These are phyloP conservation scores for Rubia yunnanensis DNA, from an alignment of 257 asterid species.

Conservation along the genomic window DNA sequence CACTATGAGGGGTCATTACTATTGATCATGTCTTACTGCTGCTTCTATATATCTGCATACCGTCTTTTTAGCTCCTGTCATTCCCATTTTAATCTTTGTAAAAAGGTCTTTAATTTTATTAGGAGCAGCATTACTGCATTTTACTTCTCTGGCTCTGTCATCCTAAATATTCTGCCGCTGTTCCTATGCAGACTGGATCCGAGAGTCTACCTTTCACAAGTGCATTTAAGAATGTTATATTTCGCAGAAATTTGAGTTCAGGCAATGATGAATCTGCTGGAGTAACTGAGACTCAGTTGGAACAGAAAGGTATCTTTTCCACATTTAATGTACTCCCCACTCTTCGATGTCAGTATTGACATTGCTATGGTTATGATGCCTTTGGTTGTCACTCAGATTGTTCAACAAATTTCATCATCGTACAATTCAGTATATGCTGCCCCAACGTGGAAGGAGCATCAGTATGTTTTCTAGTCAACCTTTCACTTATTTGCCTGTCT, in stretches of 20 bases:
- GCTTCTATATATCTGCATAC: background rate
- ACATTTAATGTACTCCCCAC: background rate
- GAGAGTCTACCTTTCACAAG: slow-evolving; percentile 77
- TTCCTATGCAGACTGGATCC: slow-evolving; percentile 62
- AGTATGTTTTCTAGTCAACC: slow-evolving; percentile 35
- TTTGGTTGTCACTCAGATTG: slow-evolving; percentile 13
- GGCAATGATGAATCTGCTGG: slow-evolving; percentile 42
- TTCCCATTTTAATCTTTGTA: background rate
- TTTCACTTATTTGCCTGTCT: background rate
- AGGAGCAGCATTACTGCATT: background rate
- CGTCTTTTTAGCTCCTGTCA: background rate
- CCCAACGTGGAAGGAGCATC: slow-evolving; percentile 69
- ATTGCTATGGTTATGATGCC: slow-evolving; percentile 2
- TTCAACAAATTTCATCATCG: slow-evolving; percentile 50
- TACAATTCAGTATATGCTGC: slow-evolving; percentile 83
- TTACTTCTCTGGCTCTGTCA: background rate
- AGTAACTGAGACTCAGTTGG: slow-evolving; percentile 26
- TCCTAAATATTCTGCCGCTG: background rate
- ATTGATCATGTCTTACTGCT: background rate
- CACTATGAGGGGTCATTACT: background rate
- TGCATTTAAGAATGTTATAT: slow-evolving; percentile 87
- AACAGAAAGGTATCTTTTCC: slow-evolving; percentile 41
- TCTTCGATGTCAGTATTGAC: slow-evolving; percentile 3
- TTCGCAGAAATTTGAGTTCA: slow-evolving; percentile 36
- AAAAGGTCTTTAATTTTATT: background rate